These are phyloP conservation scores for Diaporthe sp. DNA, from an alignment of 2,329 filamentous ascomycete genomes.

Conservation along the genomic window DNA sequence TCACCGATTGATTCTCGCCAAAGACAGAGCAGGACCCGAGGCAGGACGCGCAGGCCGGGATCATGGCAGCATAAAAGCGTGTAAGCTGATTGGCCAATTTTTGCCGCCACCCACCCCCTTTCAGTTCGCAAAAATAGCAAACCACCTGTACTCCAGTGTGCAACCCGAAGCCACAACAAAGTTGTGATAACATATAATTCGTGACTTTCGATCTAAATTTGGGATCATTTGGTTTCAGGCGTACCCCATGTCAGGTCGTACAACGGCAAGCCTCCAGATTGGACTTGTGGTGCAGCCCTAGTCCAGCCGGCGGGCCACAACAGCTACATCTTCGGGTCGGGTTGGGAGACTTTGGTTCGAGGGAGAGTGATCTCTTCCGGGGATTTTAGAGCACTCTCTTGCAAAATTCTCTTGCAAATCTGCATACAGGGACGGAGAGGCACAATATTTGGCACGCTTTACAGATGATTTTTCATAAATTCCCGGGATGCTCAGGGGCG, in stretches of 20 bases:
- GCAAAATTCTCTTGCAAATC: not conserved
- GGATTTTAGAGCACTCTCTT: not conserved
- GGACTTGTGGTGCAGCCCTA: not conserved
- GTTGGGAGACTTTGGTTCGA: not conserved
- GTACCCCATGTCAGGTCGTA: not conserved
- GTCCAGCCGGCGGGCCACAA: not conserved
- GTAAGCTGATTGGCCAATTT: conserved; percentile 21
- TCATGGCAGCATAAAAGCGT: conserved; percentile 8
- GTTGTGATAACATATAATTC: too few relatives aligned
- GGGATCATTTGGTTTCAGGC: not conserved
- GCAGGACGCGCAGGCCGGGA: not conserved
- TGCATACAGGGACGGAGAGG: too few relatives aligned
- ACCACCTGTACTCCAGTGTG: not conserved
- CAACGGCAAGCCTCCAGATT: not conserved
- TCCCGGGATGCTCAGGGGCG: not conserved
- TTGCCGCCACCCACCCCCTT: too few relatives aligned
- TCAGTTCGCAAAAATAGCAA: not conserved
- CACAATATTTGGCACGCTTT: not conserved
- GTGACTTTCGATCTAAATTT: not conserved
- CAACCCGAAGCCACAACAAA: conserved; percentile 9
- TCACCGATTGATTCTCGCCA: not conserved
- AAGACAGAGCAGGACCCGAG: not conserved
- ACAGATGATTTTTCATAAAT: not conserved
- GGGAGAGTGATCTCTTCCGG: not conserved
- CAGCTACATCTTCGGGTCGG: not conserved